Conservation (phyloP, 2,329 filamentous ascomycete species). For the Penicillium sp. region DNA sequence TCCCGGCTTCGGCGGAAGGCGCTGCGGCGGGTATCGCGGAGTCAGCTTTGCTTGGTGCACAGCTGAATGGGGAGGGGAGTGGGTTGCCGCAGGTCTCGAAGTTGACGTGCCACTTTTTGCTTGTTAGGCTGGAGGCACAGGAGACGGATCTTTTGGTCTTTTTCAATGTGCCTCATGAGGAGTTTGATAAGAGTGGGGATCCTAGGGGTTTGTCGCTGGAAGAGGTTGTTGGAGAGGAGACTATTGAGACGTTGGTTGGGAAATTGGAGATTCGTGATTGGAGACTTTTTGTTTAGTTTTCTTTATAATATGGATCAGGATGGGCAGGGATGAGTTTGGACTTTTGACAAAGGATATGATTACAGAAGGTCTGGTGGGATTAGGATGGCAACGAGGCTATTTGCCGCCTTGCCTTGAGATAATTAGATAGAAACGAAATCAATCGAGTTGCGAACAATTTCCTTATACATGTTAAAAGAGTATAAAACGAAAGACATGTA, state of each 20-base stretch:
- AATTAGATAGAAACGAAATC: background rate
- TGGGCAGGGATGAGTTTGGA: background rate
- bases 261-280: constrained; percentile 79
- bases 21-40: background rate
- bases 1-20: background rate
- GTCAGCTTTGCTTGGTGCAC: background rate
- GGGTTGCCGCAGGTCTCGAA: constrained; percentile 20
- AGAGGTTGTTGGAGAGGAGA: constrained; percentile 49
- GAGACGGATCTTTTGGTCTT: constrained; percentile 80
- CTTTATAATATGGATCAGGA: background rate
- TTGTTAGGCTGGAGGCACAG: constrained; percentile 73
- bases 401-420: background rate
- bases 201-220: constrained; percentile 68
- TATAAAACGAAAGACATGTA: background rate
- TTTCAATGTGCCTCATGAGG: constrained; percentile 82
- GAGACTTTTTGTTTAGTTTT: constrained; percentile 61
- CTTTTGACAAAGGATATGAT: background rate
- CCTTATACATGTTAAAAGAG: background rate
- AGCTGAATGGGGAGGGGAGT: background rate
- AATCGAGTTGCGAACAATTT: background rate
- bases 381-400: background rate
- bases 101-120: constrained; percentile 72
- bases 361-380: background rate
- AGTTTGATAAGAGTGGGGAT: constrained; percentile 67
- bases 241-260: constrained; percentile 58